phyloP scores from a whole-genome alignment of 106 monocot genomes.

The Iris macrosiphon region DNA sequence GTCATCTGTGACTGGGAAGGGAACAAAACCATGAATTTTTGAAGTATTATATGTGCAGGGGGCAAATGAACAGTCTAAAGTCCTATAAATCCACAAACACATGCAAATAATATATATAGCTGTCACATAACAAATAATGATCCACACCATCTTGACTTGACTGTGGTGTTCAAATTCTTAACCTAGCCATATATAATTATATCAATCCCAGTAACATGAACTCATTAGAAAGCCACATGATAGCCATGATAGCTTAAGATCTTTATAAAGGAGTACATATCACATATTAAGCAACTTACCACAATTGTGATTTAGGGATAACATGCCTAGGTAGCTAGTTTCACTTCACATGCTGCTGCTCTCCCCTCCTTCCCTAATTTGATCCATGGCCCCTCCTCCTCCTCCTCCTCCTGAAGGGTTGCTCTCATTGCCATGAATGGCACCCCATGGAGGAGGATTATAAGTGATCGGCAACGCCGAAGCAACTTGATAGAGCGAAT shows the following conservation, averaged over 20 bases:
- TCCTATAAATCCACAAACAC: too few species aligned
- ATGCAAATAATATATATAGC: too few species aligned
- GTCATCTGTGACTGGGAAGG: too few species aligned
- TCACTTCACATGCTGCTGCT: slow-evolving; percentile 7
- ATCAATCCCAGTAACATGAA: too few species aligned
- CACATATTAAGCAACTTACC: neutral
- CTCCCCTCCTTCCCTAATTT: slow-evolving; percentile 11
- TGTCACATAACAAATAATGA: too few species aligned
- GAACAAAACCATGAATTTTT: too few species aligned
- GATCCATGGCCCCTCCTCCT: neutral
- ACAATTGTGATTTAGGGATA: neutral
- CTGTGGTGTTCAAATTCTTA: too few species aligned
- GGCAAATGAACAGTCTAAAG: too few species aligned
- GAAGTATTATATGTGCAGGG: too few species aligned
- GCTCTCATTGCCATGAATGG: neutral
- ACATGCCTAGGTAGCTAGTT: neutral
- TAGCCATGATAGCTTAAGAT: neutral
- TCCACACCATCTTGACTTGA: too few species aligned
- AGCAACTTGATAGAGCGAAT: neutral
- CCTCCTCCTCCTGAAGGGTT: neutral
- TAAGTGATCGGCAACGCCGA: neutral
- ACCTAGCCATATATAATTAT: too few species aligned
- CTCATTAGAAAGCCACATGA: too few species aligned
- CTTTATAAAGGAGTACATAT: neutral
- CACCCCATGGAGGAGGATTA: neutral